Base-by-base conservation (phyloP, 495 filamentous ascomycete genomes). In the Penicillium subrubescens region DNA sequence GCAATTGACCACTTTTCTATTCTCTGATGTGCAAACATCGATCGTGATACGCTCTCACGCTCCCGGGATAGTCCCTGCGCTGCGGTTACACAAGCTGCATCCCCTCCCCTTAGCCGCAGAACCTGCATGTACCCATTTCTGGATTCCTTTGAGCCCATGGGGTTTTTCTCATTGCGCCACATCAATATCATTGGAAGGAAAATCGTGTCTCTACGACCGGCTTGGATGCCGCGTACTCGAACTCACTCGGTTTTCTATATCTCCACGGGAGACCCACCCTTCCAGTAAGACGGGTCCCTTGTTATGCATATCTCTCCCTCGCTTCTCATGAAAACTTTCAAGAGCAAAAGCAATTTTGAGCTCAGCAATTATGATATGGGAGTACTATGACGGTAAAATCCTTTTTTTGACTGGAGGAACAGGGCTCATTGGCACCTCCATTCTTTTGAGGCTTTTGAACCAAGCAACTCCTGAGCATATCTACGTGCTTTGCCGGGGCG, bases 401-500 rank as follows among this genome's bases (percentile, higher is more conserved):
- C 19, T 73, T 19, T 73, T 73, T 37, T 37, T 73, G 25, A 73
- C 71, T 0, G 68, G 68, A 0, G 71, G 71, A 1, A 71, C 71
- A 2, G 71, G 71, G 1, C 65, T 73, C 25, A 62, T 73, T 34
- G 71, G 71, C 8, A 73, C 71, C 5, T 46, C 66, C 3, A 50
- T 73, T 10, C 61, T 73, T n/a, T 71, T 63, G 7, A 61, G 71
- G n/a, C 64, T 71, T 23, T 52, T 73, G 39, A 67, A 59, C 29
- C 57, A 69, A 34, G 60, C 68, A 3, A 44, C 66, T 1, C 71
- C 71, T 29, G 56, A 69, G 37, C 66, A 66, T 41, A 55, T 73
- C 11, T 73, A 71, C 57, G 64, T 71, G 17, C 57, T 73, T 19
- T 71, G 68, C 57, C 68, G 71, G 25, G 71, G 71, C 35, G 71